These are phyloP conservation scores for Corynespora cassiicola DNA, from an alignment of 2,329 filamentous ascomycete species.

Conservation along the genomic window DNA sequence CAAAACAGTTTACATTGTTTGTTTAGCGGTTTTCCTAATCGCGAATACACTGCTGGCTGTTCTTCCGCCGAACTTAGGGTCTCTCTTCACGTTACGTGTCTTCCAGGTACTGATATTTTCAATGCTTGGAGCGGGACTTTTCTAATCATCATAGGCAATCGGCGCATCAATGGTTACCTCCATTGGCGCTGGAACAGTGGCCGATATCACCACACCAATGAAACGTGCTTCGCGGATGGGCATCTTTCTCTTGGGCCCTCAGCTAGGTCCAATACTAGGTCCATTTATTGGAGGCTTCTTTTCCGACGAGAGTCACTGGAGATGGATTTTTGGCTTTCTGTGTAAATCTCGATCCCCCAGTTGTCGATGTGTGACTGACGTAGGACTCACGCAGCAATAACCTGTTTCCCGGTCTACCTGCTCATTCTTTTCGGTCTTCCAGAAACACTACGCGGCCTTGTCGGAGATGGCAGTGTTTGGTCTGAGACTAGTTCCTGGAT, in stretches of 20 bases:
- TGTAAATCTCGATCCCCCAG: slow-evolving; percentile 8
- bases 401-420: slow-evolving; percentile 32
- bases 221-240: slow-evolving; percentile 50
- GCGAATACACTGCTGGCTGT: slow-evolving; percentile 49
- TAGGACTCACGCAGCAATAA: slow-evolving; percentile 12
- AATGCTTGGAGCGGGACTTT: not conserved
- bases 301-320: slow-evolving; percentile 44
- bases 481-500: slow-evolving; percentile 12
- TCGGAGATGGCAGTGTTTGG: slow-evolving; percentile 50
- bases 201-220: slow-evolving; percentile 50
- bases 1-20: slow-evolving; percentile 50
- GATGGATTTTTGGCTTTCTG: slow-evolving; percentile 54
- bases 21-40: slow-evolving; percentile 47
- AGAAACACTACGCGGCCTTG: slow-evolving; percentile 54
- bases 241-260: slow-evolving; percentile 52
- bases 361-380: not conserved
- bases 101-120: slow-evolving; percentile 37
- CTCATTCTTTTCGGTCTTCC: slow-evolving; percentile 50
- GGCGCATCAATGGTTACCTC: slow-evolving; percentile 52
- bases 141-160: slow-evolving; percentile 30
- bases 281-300: slow-evolving; percentile 53
- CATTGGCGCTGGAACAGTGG: slow-evolving; percentile 53
- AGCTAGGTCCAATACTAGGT: slow-evolving; percentile 53
- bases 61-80: slow-evolving; percentile 47
- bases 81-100: slow-evolving; percentile 49